These are phyloP conservation scores for Sambucus nigra DNA, from an alignment of 129 eudicot species.

Conservation along the genomic window DNA sequence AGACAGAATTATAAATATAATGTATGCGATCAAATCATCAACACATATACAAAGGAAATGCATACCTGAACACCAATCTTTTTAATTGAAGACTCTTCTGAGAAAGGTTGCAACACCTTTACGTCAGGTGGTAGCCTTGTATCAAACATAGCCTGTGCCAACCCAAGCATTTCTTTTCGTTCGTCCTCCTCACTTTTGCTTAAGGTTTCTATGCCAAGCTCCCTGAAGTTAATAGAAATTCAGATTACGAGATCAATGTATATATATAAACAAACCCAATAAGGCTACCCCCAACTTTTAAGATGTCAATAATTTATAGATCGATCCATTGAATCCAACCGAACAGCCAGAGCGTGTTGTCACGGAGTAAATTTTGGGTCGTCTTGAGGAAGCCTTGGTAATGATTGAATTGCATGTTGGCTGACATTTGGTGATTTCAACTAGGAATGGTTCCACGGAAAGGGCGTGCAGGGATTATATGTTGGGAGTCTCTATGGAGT, in stretches of 20 bases:
- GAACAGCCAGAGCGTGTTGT: too few relatives aligned
- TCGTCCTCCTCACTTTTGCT: constrained; percentile 48
- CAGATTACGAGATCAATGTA: neutral
- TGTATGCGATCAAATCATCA: too few relatives aligned
- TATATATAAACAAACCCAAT: neutral
- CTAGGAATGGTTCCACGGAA: too few relatives aligned
- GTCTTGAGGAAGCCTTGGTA: too few relatives aligned
- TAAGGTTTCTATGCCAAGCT: constrained; percentile 78
- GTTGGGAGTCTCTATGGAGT: too few relatives aligned
- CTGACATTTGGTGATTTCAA: too few relatives aligned
- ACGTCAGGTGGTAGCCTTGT: constrained; percentile 89
- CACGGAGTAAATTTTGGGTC: too few relatives aligned
- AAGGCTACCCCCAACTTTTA: neutral
- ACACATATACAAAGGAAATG: neutral
- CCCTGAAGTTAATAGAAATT: constrained; percentile 43
- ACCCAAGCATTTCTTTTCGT: constrained; percentile 52
- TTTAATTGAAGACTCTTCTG: constrained; percentile 79
- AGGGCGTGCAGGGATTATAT: too few relatives aligned
- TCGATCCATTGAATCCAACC: too few relatives aligned
- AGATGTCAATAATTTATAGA: neutral
- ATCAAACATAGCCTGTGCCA: constrained; percentile 87
- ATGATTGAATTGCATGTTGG: too few relatives aligned
- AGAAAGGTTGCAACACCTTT: constrained; percentile 68
- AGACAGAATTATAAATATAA: too few relatives aligned
- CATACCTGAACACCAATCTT: constrained; percentile 74